phyloP scores from a whole-genome alignment of 352 stramenopile species.

The Aphanomyces cochlioides region DNA sequence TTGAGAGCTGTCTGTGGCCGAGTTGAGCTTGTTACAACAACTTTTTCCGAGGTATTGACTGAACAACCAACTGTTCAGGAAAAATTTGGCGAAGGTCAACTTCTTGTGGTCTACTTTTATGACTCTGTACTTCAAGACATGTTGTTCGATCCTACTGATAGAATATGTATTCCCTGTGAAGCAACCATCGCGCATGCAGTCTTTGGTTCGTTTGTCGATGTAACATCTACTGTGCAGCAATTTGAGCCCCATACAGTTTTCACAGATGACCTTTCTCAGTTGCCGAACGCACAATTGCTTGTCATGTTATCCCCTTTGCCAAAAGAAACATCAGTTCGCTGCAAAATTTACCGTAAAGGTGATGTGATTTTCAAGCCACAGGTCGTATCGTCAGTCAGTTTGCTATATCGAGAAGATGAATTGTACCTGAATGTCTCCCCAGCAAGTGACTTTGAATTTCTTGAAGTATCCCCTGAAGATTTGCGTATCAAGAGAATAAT shows the following conservation, averaged over 20 bases:
- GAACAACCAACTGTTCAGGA: background rate
- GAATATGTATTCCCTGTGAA: background rate
- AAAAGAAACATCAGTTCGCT: background rate
- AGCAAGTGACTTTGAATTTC: background rate
- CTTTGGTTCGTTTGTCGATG: conserved; percentile 23
- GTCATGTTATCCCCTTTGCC: background rate
- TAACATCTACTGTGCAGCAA: background rate
- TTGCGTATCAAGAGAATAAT: background rate
- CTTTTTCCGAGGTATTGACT: background rate
- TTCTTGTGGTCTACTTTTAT: conserved; percentile 13
- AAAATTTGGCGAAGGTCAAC: conserved; percentile 14
- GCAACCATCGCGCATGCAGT: conserved; percentile 7
- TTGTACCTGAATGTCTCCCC: conserved; percentile 7
- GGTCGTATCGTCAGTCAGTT: background rate
- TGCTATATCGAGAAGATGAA: background rate
- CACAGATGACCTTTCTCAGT: background rate
- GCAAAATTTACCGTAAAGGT: background rate
- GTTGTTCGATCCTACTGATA: background rate
- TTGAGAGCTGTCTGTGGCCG: conserved; percentile 7
- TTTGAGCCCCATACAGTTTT: background rate
- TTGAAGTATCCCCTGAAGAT: background rate
- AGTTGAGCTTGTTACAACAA: conserved; percentile 2
- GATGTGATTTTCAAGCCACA: conserved; percentile 11
- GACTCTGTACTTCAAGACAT: conserved; percentile 2
- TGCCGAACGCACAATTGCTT: conserved; percentile 6